Conservation (phyloP, 2,329 filamentous ascomycete genomes). For the Stachybotrys echinatus region DNA sequence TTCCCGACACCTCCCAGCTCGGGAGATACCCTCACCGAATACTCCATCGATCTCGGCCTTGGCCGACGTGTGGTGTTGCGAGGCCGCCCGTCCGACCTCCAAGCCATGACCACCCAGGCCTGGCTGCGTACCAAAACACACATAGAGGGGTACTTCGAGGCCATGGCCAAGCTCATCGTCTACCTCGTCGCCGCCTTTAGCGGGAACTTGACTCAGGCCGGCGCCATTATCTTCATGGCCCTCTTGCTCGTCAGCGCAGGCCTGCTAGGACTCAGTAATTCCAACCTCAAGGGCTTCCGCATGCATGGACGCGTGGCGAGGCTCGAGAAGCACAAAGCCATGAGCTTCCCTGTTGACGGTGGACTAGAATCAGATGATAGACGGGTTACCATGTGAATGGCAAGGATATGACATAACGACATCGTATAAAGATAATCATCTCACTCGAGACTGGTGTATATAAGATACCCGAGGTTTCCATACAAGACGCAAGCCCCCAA, state of each 20-base stretch:
- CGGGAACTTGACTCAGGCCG: conserved; percentile 48
- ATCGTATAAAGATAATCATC: background rate
- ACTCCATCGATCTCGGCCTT: conserved; percentile 46
- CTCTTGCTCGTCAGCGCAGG: conserved; percentile 48
- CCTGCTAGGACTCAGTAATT: conserved; percentile 49
- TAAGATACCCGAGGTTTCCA: too few relatives aligned
- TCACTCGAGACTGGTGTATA: background rate
- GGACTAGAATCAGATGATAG: background rate
- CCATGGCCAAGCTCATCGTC: conserved; percentile 49
- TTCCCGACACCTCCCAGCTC: conserved; percentile 1
- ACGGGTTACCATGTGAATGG: background rate
- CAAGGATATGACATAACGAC: background rate
- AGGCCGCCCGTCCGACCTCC: conserved; percentile 50
- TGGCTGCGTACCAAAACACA: conserved; percentile 50
- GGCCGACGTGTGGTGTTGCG: conserved; percentile 47
- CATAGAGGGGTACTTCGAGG: conserved; percentile 46
- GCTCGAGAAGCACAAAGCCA: conserved; percentile 10
- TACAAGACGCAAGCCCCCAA: background rate
- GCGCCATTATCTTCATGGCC: conserved; percentile 44
- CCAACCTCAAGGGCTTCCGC: conserved; percentile 37
- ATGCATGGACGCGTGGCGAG: conserved; percentile 46
- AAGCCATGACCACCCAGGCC: conserved; percentile 50
- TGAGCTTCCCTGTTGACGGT: conserved; percentile 1
- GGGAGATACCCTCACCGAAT: conserved; percentile 27
- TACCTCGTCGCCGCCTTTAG: conserved; percentile 51